Evolutionary conservation across 1,139 yeast species (phyloP).

Genomic region (Debaryomyces udenii): DNA sequence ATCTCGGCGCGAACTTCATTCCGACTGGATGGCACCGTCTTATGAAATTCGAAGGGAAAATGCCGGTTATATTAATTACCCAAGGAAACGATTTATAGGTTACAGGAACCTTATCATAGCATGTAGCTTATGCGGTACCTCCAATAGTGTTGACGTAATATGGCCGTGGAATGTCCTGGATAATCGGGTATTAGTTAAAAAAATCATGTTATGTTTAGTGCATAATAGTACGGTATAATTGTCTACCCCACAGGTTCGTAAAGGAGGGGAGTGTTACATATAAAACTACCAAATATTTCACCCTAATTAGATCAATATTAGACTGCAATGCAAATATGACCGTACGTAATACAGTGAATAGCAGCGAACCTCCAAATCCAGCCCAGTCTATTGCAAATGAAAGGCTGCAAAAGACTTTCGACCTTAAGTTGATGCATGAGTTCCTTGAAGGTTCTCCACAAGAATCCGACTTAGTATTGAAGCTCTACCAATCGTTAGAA

Average conservation of each 20-base stretch:
- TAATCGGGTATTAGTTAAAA: constrained; percentile 6
- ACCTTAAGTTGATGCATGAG: constrained; percentile 39
- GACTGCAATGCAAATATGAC: neutral
- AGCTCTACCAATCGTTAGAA: constrained; percentile 42
- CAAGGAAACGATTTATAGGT: no score
- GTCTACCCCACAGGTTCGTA: constrained; percentile 8
- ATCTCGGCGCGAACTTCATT: no score
- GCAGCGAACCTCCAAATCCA: constrained; percentile 40
- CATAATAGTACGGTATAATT: neutral
- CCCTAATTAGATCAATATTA: neutral
- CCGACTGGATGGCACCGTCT: no score
- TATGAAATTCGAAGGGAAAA: no score
- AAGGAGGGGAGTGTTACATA: constrained; percentile 7
- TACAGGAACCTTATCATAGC: no score
- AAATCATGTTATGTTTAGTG: neutral
- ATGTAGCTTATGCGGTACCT: no score
- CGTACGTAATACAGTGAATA: constrained; percentile 15
- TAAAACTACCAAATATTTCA: neutral
- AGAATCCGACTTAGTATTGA: constrained; percentile 32
- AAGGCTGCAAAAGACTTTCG: constrained; percentile 33
- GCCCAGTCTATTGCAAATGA: constrained; percentile 34
- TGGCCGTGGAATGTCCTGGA: constrained; percentile 2
- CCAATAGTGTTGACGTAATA: neutral
- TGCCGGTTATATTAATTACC: no score
- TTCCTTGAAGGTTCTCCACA: constrained; percentile 45